Evolutionary conservation across 495 filamentous ascomycete species (phyloP).

Genomic region (Daldinia vernicosa): DNA sequence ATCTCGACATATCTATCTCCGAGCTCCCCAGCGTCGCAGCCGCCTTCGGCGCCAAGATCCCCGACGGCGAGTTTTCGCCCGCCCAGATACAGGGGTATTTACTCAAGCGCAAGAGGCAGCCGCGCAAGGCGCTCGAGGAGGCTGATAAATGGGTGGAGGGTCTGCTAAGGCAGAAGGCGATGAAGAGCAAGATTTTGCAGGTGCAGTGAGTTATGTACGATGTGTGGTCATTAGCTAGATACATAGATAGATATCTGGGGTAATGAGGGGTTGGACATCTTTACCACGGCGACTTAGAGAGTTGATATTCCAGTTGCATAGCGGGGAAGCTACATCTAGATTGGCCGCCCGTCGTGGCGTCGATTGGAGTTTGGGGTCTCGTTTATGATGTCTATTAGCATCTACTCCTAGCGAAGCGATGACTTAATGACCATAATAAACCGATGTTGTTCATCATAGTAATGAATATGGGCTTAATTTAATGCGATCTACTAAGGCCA

Average conservation of each 20-base stretch:
- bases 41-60: slow-evolving; percentile 59
- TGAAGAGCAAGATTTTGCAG: slow-evolving; percentile 49
- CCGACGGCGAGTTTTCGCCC: slow-evolving; percentile 63
- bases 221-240: too few relatives aligned
- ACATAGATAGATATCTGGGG: background rate
- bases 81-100: slow-evolving; percentile 78
- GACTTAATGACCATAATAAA: background rate
- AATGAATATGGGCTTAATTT: background rate
- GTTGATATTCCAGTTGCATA: background rate
- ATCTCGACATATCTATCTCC: background rate
- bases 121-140: slow-evolving; percentile 64
- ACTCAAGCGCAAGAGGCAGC: slow-evolving; percentile 69
- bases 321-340: background rate
- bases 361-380: background rate
- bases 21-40: slow-evolving; percentile 54
- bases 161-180: slow-evolving; percentile 55
- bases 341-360: background rate
- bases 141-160: slow-evolving; percentile 64
- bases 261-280: background rate
- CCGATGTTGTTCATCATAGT: background rate
- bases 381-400: background rate
- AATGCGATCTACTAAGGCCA: background rate
- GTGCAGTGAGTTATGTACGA: slow-evolving; percentile 48
- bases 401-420: background rate
- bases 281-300: too few relatives aligned